These are phyloP conservation scores for Globisporangium perplexum DNA, from an alignment of 352 stramenopile species.

Conservation along the genomic window DNA sequence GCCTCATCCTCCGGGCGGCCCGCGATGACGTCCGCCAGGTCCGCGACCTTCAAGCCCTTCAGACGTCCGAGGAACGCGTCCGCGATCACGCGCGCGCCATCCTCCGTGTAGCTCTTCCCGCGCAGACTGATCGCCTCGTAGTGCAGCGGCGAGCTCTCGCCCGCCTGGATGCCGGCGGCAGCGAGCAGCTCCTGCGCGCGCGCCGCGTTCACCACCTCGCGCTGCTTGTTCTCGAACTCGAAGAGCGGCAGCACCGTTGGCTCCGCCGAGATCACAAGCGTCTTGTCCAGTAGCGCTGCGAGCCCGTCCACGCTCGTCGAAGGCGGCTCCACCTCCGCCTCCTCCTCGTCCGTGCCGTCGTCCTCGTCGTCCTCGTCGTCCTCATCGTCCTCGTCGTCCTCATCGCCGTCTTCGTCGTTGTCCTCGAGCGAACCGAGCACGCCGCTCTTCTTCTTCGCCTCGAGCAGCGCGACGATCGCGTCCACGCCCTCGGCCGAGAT, in stretches of 20 bases:
- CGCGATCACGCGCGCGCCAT: conserved; percentile 48
- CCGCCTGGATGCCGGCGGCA: conserved; percentile 30
- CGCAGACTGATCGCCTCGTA: conserved; percentile 58
- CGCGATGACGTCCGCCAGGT: conserved; percentile 92
- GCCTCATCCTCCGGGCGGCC: conserved; percentile 87
- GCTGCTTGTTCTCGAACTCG: conserved; percentile 45
- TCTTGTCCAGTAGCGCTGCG: conserved; percentile 36
- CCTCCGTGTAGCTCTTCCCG: conserved; percentile 76
- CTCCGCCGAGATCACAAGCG: conserved; percentile 26
- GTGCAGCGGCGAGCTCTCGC: conserved; percentile 28
- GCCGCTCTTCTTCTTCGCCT: conserved; percentile 42
- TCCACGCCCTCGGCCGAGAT: conserved; percentile 63
- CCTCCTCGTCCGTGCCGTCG: conserved; percentile 25
- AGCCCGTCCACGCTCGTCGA: conserved; percentile 36
- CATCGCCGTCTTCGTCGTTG: conserved; percentile 79
- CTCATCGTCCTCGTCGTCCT: conserved; percentile 50
- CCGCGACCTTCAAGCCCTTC: conserved; percentile 48
- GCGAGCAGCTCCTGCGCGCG: conserved; percentile 45
- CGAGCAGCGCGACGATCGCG: conserved; percentile 42
- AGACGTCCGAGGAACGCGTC: conserved; percentile 48
- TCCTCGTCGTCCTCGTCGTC: conserved; percentile 42
- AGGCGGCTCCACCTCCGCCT: conserved; percentile 29
- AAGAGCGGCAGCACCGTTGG: conserved; percentile 27
- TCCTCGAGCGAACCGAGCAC: conserved; percentile 73
- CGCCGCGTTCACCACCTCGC: conserved; percentile 63